Evolutionary conservation across 495 filamentous ascomycete genomes (phyloP), one percentile per base, ranked within the genome.

Genomic region (Annulohypoxylon moriforme): DNA sequence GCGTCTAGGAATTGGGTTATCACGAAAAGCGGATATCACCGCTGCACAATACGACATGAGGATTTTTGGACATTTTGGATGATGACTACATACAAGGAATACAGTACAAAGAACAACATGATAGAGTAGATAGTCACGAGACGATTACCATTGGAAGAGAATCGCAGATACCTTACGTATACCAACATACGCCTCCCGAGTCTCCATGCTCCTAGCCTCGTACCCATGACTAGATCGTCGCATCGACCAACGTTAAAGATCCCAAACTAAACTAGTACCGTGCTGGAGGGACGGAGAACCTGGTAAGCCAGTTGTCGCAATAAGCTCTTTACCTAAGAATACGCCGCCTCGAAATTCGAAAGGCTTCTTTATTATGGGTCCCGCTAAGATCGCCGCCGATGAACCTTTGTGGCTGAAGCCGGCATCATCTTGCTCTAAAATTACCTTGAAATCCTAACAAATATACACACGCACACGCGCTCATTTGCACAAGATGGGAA

Each of bases 81-180:
- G 20, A 64, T 42, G 60, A 55, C 60, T 46, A 55, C 49, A 55
- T 22, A 46, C 20, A 2, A 8, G 47, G 47, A 29, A 29, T 29
- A 52, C 47, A 52, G 47, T 29, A 36, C 27, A 33, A 34, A n/a
- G n/a, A n/a, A 13, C 16, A 16, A 20, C 47, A 33, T 40, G 16
- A 31, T 68, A 61, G 50, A 62, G 27, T 36, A 61, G 40, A 62
- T 13, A 57, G 66, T 68, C 49, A n/a, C 66, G 29, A 56, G 58
- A 62, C 58, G 36, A 60, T 46, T 14, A 1, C 8, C 11, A 34
- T 5, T 55, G 11, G 24, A 27, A 27, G 24, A 50, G 3, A 52
- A 13, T 52, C n/a, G 13, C 46, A 29, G 24, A 27, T 52, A 27
- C 47, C 24, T 27, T 52, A 52, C 4, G 3, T 52, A 29, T 24